Conservation (phyloP, 441 rosid species). For the Brassica hybrid region DNA sequence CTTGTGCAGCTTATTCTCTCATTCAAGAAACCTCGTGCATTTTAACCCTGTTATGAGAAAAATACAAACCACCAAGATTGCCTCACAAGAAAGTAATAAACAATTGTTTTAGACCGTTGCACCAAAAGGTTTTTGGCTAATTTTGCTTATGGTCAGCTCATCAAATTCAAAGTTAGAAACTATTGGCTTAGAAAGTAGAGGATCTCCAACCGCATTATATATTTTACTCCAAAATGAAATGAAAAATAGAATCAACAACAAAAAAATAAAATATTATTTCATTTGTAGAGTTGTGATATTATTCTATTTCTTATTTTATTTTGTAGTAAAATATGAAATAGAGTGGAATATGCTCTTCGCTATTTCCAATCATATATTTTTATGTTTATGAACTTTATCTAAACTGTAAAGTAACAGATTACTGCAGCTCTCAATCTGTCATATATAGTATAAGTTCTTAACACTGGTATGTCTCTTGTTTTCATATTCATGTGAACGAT, state of each 20-base stretch:
- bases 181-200: too few relatives aligned
- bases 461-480: neutral
- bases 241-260: too few relatives aligned
- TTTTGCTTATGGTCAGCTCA: neutral
- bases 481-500: neutral
- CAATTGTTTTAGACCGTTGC: neutral
- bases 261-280: too few relatives aligned
- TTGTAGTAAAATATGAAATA: too few relatives aligned
- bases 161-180: neutral
- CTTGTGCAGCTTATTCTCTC: neutral
- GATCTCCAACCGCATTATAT: too few relatives aligned
- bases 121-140: neutral
- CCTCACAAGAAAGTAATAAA: neutral
- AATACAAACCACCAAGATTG: neutral
- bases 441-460: too few relatives aligned
- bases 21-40: conserved; percentile 2
- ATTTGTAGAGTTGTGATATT: too few relatives aligned
- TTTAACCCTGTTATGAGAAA: neutral
- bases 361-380: neutral
- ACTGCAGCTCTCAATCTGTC: neutral
- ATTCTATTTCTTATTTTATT: too few relatives aligned
- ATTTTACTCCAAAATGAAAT: neutral
- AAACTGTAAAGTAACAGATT: neutral
- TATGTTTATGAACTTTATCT: neutral
- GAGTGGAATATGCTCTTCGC: too few relatives aligned